Evolutionary conservation across 1,139 yeast genomes (phyloP), one percentile per base, ranked within the genome.

Genomic region (Suhomyces bokatorum): DNA sequence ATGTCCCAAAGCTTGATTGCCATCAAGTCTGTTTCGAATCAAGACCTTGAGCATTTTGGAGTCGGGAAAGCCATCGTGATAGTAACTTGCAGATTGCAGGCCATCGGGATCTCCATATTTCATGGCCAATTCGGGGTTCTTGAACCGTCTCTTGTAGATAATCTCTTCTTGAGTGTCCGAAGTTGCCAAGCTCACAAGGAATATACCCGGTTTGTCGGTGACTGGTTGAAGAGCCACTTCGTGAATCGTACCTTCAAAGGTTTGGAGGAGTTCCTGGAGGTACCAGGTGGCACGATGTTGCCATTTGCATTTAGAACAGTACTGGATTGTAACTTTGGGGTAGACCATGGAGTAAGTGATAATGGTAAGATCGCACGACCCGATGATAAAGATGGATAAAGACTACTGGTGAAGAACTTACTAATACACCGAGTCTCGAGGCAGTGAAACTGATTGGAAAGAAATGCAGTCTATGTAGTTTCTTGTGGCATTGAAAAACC

Each of bases 211-310:
- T 17, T 57, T 57, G 33, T 69, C 70, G 35, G 57, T 48, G n/a
- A 65, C 57, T 3, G 79, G 78, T 42, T 67, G 70, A 20, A 74
- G 56, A 5, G 76, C 59, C 5, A 74, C 59, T 33, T 73, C 77
- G 14, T 63, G 53, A n/a, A 72, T 59, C 5, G 52, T 49, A 7
- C 66, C 70, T 34, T 68, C 69, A 51, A 74, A 74, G 0, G 79
- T 74, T 56, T 71, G 76, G 4, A 74, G 55, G 1, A 74, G 53
- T 49, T 74, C 79, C 47, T 70, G 77, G 29, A 70, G 46, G 48
- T 74, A 74, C 79, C 79, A 74, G 2, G 73, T 61, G 4, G 78
- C 79, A 10, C 79, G 57, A 48, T 71, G 69, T 43, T 73, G 77
- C 79, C 79, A 74, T 52, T 74, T 74, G 55, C 79, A 74, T 50